Evolutionary conservation across 345 rosid genomes (phyloP).

Genomic region (Nasturtium officinale): DNA sequence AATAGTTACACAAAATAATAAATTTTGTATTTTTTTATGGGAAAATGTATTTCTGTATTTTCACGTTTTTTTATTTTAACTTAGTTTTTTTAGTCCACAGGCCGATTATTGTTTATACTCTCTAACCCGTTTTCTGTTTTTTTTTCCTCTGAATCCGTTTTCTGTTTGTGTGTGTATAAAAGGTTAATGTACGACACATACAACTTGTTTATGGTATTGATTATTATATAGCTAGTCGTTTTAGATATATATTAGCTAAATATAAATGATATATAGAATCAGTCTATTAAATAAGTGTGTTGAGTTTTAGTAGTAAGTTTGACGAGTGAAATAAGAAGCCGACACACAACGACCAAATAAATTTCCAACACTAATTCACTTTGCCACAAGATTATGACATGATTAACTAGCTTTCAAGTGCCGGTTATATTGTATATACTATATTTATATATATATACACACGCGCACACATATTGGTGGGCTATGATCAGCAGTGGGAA

Average conservation of each 20-base stretch:
- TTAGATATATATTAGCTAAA: neutral
- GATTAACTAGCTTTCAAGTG: slow-evolving; percentile 20
- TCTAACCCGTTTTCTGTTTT: too few species aligned
- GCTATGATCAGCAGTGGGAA: slow-evolving; percentile 60
- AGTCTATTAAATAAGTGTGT: neutral
- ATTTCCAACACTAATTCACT: slow-evolving; percentile 15
- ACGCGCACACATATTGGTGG: slow-evolving; percentile 1
- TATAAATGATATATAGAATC: neutral
- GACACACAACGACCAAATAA: slow-evolving; percentile 23
- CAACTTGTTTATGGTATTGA: neutral
- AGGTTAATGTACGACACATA: neutral
- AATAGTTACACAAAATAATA: too few species aligned
- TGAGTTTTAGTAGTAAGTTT: slow-evolving; percentile 1
- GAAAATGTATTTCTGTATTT: too few species aligned
- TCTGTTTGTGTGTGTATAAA: neutral
- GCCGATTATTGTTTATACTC: too few species aligned
- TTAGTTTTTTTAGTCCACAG: too few species aligned
- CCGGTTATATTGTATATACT: slow-evolving; percentile 1
- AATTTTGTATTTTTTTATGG: too few species aligned
- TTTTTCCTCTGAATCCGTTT: too few species aligned
- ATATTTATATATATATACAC: slow-evolving; percentile 11
- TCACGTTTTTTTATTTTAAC: too few species aligned
- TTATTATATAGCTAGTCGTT: neutral
- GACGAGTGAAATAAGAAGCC: slow-evolving; percentile 4
- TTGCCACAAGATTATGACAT: slow-evolving; percentile 37